phyloP scores from a whole-genome alignment of 306 rosid species.

The Cyamopsis tetragonoloba region DNA sequence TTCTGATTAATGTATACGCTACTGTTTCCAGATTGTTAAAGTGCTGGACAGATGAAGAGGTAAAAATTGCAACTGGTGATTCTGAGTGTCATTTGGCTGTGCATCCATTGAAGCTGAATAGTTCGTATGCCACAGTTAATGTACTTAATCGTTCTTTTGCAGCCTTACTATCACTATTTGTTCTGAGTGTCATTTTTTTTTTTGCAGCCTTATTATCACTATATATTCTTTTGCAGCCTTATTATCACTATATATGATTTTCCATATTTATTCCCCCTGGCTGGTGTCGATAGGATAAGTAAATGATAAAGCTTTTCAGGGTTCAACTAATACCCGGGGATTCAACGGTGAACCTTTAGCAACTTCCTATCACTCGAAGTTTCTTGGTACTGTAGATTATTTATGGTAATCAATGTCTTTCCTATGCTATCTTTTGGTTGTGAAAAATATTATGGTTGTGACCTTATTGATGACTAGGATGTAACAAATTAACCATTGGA shows the following conservation, averaged over 20 bases:
- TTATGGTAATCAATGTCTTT: conserved; percentile 59
- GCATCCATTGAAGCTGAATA: conserved; percentile 70
- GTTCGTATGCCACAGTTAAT: conserved; percentile 70
- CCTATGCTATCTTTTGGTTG: conserved; percentile 1
- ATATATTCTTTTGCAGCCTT: conserved; percentile 22
- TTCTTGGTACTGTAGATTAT: conserved; percentile 90
- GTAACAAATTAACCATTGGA: neutral
- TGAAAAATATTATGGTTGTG: neutral
- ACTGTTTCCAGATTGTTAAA: conserved; percentile 46
- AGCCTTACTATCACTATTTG: too few species aligned
- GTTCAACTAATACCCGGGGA: conserved; percentile 59
- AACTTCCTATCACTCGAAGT: conserved; percentile 87
- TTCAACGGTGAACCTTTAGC: conserved; percentile 73
- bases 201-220: too few species aligned
- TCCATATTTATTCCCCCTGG: neutral
- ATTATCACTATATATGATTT: neutral
- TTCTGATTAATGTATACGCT: conserved; percentile 19
- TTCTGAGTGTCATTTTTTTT: too few species aligned
- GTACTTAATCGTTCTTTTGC: conserved; percentile 35
- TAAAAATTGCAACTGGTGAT: conserved; percentile 68
- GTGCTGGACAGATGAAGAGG: conserved; percentile 69
- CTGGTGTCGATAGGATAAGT: neutral
- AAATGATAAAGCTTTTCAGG: conserved; percentile 41
- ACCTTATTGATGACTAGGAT: conserved; percentile 2
- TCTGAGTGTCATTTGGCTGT: conserved; percentile 42